Base-by-base conservation (phyloP, 2,329 filamentous ascomycete genomes). In the Hirsutella minnesotensis region DNA sequence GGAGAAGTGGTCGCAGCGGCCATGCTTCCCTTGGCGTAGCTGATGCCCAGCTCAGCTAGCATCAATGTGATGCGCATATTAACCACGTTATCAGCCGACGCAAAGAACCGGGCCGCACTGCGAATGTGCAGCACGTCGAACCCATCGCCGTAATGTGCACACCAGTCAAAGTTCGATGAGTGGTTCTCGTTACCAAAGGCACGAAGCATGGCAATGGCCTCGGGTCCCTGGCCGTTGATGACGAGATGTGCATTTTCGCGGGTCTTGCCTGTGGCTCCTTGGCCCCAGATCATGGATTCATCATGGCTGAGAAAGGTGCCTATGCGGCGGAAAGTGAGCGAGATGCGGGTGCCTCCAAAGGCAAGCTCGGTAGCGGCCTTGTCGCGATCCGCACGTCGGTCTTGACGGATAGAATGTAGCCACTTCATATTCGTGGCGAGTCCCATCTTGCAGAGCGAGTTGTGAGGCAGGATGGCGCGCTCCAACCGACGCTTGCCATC, bases 131-230 rank as follows among this genome's bases (percentile, higher is more conserved):
- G 62, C 5, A 95, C 86, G 55, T 98, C 85, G 49, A 88, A 95
- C 0, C 92, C 92, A 1, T 56, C 51, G 0, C 88, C 89, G 54
- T 98, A 98, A 20, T 73, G 63, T 0, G 65, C 65, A 4, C 80
- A 67, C 90, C 90, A 95, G 51, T 83, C 72, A 49, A 92, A 88
- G 3, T 77, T 68, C 0, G 68, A 70, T 4, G 73, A 67, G 44
- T 86, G 81, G 55, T 98, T 98, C 66, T 98, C 92, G 15, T 70
- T 71, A 1, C 87, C 84, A 62, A 98, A 96, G 0, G 84, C 86
- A 42, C 68, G 70, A 35, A 96, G 71, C 67, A 98, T 75, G 38
- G 64, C 64, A 39, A 85, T 69, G 0, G 81, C 79, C 54, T 85
- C 77, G 3, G 68, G 62, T 1, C 73, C 70, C 49, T 86, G 75